Conservation (phyloP, 495 filamentous ascomycete species). For the Mytilinidion resinicola region DNA sequence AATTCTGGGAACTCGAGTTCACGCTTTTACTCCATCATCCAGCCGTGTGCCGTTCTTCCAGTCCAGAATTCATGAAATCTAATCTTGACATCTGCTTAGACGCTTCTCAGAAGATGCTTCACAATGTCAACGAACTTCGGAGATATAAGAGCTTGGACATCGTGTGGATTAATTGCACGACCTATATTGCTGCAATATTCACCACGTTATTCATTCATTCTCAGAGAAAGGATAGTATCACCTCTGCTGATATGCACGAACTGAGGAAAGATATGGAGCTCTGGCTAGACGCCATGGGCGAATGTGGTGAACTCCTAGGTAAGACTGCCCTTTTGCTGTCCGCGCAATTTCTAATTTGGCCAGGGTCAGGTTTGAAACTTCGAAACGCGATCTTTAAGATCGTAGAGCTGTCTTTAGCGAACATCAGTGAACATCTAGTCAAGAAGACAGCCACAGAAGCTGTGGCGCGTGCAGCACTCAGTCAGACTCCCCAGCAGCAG, state of each 20-base stretch:
- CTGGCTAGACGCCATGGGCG: conserved; percentile 62
- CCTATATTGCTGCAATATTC: conserved; percentile 67
- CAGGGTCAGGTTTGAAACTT: conserved; percentile 37
- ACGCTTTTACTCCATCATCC: conserved; percentile 60
- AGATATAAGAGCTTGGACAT: conserved; percentile 66
- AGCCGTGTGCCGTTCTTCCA: conserved; percentile 57
- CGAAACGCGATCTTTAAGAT: conserved; percentile 21
- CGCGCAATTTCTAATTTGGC: neutral
- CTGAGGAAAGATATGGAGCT: conserved; percentile 60
- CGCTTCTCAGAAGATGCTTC: conserved; percentile 56
- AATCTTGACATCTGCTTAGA: conserved; percentile 65
- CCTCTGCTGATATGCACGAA: conserved; percentile 44
- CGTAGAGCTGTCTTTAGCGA: conserved; percentile 18
- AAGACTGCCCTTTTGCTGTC: conserved; percentile 16
- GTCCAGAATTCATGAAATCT: conserved; percentile 53
- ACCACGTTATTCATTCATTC: conserved; percentile 64
- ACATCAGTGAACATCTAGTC: conserved; percentile 21
- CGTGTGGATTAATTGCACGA: conserved; percentile 67
- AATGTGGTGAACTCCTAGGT: conserved; percentile 59
- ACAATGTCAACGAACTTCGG: conserved; percentile 51
- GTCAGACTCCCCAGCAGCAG: conserved; percentile 12
- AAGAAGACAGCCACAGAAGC: conserved; percentile 16
- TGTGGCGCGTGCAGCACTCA: conserved; percentile 17
- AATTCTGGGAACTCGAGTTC: conserved; percentile 43
- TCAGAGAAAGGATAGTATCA: conserved; percentile 56